Evolutionary conservation across 805 yeast genomes (phyloP), one percentile per base, ranked within the genome.

Genomic region (Tetrapisispora arboricola): DNA sequence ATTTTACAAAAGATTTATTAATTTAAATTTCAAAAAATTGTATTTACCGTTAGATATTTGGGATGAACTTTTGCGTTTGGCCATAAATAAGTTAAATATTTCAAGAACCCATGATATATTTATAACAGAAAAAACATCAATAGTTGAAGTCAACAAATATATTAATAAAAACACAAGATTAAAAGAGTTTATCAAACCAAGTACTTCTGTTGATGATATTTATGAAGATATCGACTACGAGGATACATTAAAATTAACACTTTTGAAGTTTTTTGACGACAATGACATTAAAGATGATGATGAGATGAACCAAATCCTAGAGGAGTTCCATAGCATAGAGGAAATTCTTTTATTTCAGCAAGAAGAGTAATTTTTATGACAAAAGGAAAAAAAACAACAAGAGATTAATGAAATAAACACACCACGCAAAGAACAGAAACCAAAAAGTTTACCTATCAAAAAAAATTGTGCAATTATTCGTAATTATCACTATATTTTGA

Each of bases 191-290:
- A 19, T n/a, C 3, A 29, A 15, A 8, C 6, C 16, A n/a, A 9
- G 7, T 10, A 32, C 12, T 8, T 2, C 4, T 11, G 24, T 30
- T 20, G 13, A 3, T 6, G 24, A 22, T 3, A 12, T 18, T 6
- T 27, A 12, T 32, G 17, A 25, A 2, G 39, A 37, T 30, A 27
- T 32, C 7, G 32, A 32, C 13, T 39, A 39, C 19, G 37, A 39
- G 15, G 31, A 25, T 15, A 10, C 27, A 16, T 20, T 39, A 9
- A 32, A 32, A 26, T 32, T 32, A 16, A 19, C 36, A 13, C 13
- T 39, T 8, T 27, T 32, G 10, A 27, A 32, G 3, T 16, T 32
- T 13, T 39, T 39, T 22, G 19, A 39, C 6, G 32, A 32, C 6
- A 32, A 20, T 24, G 24, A 32, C 10, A 39, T 39, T 11, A 27